Base-by-base conservation (phyloP, 2,329 filamentous ascomycete species). In the Monilinia polystroma region DNA sequence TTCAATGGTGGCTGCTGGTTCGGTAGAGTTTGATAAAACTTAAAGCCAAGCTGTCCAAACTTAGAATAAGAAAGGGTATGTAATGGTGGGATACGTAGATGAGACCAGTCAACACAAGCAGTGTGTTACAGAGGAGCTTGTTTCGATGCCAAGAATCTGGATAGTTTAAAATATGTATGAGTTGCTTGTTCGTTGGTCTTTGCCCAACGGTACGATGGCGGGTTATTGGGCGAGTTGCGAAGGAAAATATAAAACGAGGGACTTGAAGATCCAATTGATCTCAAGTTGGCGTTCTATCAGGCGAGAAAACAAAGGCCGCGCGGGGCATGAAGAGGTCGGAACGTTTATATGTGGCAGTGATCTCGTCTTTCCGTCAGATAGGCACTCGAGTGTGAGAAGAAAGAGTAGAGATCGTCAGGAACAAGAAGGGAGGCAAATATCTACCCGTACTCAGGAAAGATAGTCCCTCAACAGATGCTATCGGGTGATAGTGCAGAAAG, bases 371-470 rank as follows among this genome's bases (percentile, higher is more conserved):
- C 41, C 18, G 6, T 26, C 57, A 57, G 18, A 20, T 38, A 60
- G 63, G 32, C 43, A 41, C 23, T 38, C 35, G 45, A 51, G 23
- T 29, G n/a, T n/a, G 32, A 49, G 63, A 65, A 32, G 63, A 65
- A 59, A 43, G 32, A 35, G 63, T 41, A 65, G 55, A 47, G 63
- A 66, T 66, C 64, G 55, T 62, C 56, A 66, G 64, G 64, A 62
- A 66, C 64, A 43, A 45, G 55, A 35, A 38, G 47, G 55, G 38
- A 23, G 63, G 63, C 43, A 60, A 43, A 45, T 51, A 60, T 14
- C 32, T 59, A n/a, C 16, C 55, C 45, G 4, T 32, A 41, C 43
- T 38, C 29, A 60, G 56, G 35, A 53, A 23, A 53, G 55, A 29
- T 29, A 32, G 23, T 43, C 43, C 32, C 63, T 65, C 43, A 35